phyloP scores from a whole-genome alignment of 495 filamentous ascomycete species.

The Niebla homalea region DNA sequence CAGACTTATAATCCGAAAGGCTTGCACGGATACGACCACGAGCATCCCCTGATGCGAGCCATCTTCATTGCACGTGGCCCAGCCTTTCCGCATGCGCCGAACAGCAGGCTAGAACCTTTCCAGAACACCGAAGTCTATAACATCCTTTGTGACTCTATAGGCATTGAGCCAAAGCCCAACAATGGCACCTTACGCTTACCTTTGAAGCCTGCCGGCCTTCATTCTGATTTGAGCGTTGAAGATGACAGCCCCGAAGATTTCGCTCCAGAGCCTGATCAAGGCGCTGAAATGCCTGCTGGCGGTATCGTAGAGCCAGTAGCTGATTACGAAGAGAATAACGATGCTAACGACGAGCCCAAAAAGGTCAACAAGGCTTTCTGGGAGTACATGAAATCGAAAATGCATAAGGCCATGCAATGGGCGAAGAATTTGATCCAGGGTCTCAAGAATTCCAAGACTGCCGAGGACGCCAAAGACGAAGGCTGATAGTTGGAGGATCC shows the following conservation, averaged over 20 bases:
- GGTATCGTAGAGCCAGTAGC: background rate
- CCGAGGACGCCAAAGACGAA: background rate
- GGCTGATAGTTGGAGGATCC: background rate
- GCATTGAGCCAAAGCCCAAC: constrained; percentile 30
- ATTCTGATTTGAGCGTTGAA: constrained; percentile 37
- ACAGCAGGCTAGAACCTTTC: constrained; percentile 69
- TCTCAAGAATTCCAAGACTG: background rate
- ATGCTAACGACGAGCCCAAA: background rate
- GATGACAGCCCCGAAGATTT: constrained; percentile 28
- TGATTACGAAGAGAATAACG: background rate
- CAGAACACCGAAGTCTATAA: constrained; percentile 96
- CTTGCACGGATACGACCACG: constrained; percentile 37
- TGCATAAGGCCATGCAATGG: constrained; percentile 14
- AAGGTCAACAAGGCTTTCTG: constrained; percentile 7
- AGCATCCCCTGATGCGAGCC: constrained; percentile 39
- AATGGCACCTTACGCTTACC: constrained; percentile 56
- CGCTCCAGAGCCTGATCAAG: background rate
- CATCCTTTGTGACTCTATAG: constrained; percentile 52
- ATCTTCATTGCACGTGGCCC: constrained; percentile 40
- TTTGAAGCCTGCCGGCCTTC: constrained; percentile 53
- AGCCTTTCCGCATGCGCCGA: constrained; percentile 52
- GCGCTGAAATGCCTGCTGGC: background rate
- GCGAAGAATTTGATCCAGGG: constrained; percentile 5
- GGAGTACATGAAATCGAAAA: constrained; percentile 10
- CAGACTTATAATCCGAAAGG: constrained; percentile 33